phyloP scores from a whole-genome alignment of 108 stramenopile species.

The Aurantiochytrium sp. region DNA sequence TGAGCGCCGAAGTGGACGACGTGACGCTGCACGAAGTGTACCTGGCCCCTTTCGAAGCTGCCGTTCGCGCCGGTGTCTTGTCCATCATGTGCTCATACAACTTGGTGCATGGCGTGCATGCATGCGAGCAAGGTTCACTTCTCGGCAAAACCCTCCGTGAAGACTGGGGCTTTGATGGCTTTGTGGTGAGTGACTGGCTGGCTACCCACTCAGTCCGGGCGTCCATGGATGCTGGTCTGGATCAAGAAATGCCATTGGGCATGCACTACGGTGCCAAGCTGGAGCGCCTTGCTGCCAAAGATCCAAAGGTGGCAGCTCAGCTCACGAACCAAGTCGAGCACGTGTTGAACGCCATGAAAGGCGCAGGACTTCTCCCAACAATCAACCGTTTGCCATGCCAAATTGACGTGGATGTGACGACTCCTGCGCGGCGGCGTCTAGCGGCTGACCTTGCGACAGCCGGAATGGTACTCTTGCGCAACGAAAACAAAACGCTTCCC shows the following conservation, averaged over 20 bases:
- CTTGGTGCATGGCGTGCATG: constrained; percentile 39
- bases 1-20: constrained; percentile 53
- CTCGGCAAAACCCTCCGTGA: constrained; percentile 36
- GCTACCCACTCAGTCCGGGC: constrained; percentile 44
- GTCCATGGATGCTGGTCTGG: constrained; percentile 49
- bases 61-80: constrained; percentile 28
- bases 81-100: constrained; percentile 41
- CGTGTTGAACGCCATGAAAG: constrained; percentile 18
- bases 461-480: constrained; percentile 24
- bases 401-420: constrained; percentile 17
- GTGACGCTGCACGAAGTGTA: constrained; percentile 62
- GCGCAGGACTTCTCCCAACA: background rate
- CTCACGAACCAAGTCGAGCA: background rate
- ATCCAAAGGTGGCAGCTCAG: background rate
- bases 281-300: background rate
- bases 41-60: constrained; percentile 43
- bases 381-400: background rate
- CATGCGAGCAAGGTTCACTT: constrained; percentile 47
- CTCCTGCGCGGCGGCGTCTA: background rate
- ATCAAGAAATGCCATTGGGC: constrained; percentile 66
- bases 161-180: constrained; percentile 55
- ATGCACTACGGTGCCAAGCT: constrained; percentile 3
- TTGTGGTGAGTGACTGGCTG: constrained; percentile 65
- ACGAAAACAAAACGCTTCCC: background rate
- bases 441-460: constrained; percentile 5